Evolutionary conservation across 1,284 basidiomycete species (phyloP).

Genomic region (Cryptococcus sp.): DNA sequence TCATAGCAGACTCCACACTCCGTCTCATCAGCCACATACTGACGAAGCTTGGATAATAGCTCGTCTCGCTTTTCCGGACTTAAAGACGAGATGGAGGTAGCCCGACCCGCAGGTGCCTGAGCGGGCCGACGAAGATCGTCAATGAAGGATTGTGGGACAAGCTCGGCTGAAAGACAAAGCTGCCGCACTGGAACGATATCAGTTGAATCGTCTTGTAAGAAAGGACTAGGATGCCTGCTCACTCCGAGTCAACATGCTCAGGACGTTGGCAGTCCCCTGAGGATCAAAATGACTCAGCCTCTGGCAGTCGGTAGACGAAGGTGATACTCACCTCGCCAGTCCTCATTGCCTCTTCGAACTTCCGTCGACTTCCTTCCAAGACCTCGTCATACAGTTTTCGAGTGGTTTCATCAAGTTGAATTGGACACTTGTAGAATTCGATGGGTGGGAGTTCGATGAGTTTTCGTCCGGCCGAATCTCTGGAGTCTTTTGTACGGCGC

Average conservation of each 20-base stretch:
- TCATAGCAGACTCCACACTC: conserved; percentile 61
- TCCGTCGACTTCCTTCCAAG: conserved; percentile 63
- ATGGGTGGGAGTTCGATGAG: conserved; percentile 76
- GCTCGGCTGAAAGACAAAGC: conserved; percentile 73
- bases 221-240: conserved; percentile 4
- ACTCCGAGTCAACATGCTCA: conserved; percentile 76
- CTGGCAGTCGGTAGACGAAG: background rate
- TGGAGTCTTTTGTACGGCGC: conserved; percentile 83
- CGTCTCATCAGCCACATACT: conserved; percentile 75
- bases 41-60: conserved; percentile 65
- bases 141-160: conserved; percentile 74
- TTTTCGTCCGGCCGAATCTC: conserved; percentile 69
- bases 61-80: conserved; percentile 46
- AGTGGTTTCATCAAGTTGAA: conserved; percentile 68
- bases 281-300: conserved; percentile 5
- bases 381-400: conserved; percentile 74
- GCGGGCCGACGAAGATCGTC: conserved; percentile 60
- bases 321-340: conserved; percentile 28
- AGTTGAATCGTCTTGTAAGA: conserved; percentile 1
- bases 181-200: conserved; percentile 63
- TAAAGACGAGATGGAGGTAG: conserved; percentile 29
- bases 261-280: conserved; percentile 60
- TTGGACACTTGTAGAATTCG: conserved; percentile 52
- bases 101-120: conserved; percentile 44
- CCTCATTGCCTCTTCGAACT: conserved; percentile 63